Evolutionary conservation across 148 eudicot genomes (phyloP).

Genomic region (Arctostaphylos glauca): DNA sequence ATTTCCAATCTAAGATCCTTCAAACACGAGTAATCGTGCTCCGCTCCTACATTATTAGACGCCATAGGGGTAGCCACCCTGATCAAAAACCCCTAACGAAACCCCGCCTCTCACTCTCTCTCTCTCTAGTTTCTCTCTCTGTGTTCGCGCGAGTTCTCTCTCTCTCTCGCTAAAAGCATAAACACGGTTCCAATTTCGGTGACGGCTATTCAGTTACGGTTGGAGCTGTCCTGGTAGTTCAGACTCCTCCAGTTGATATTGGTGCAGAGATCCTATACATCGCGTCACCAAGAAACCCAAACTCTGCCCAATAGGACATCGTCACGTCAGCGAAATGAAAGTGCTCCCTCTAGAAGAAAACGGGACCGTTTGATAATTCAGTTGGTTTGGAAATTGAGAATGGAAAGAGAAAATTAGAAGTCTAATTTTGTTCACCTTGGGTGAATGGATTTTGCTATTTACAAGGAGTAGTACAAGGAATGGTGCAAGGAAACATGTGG

Average conservation of each 20-base stretch:
- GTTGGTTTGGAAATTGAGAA: too few species aligned
- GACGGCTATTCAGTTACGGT: constrained; percentile 33
- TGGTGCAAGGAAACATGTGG: too few species aligned
- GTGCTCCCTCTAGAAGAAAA: background rate
- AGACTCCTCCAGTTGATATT: constrained; percentile 13
- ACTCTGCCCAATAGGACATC: background rate
- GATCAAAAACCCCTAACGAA: background rate
- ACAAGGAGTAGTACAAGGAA: too few species aligned
- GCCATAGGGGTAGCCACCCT: constrained; percentile 14
- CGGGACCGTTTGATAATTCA: too few species aligned
- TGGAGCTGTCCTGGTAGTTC: constrained; percentile 36
- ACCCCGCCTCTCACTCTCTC: constrained; percentile 4
- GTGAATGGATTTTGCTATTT: too few species aligned
- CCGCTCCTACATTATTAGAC: constrained; percentile 13
- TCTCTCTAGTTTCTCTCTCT: constrained; percentile 1
- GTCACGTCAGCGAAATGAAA: background rate
- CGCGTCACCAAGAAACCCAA: background rate
- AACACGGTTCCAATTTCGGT: background rate
- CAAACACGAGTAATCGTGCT: constrained; percentile 37
- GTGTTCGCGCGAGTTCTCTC: background rate
- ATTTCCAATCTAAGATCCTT: constrained; percentile 56
- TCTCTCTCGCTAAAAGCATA: background rate
- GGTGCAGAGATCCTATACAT: constrained; percentile 17
- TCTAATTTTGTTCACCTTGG: too few species aligned
- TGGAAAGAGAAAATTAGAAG: too few species aligned